Evolutionary conservation across 2,329 filamentous ascomycete species (phyloP).

Genomic region (Neurospora crassa): DNA sequence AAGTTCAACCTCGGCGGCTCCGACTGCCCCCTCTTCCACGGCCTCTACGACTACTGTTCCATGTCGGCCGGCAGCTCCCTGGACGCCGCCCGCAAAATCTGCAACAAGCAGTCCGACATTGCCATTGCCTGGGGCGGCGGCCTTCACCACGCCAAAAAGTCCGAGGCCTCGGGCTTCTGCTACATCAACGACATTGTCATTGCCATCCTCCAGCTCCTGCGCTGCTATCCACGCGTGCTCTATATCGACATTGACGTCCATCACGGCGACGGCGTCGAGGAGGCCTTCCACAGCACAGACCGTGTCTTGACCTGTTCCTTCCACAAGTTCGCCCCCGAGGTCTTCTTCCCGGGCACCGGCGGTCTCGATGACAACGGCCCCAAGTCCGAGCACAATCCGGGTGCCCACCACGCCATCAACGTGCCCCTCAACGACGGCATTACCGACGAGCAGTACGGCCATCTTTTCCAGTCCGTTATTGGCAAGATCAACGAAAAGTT

Average conservation of each 20-base stretch:
- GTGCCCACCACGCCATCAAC: conserved; percentile 83
- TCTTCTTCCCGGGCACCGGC: conserved; percentile 90
- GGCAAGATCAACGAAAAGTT: conserved; percentile 71
- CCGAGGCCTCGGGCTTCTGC: conserved; percentile 91
- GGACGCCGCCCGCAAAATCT: conserved; percentile 83
- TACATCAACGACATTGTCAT: conserved; percentile 99
- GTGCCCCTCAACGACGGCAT: conserved; percentile 87
- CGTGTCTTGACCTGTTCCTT: conserved; percentile 87
- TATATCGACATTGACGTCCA: conserved; percentile 92
- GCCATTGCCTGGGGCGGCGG: conserved; percentile 97
- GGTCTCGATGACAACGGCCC: conserved; percentile 78
- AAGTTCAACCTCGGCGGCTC: conserved; percentile 83
- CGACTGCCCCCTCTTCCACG: conserved; percentile 94
- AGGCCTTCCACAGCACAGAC: conserved; percentile 76
- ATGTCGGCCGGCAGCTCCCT: conserved; percentile 86
- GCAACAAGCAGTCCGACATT: conserved; percentile 80
- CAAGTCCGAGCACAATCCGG: conserved; percentile 71
- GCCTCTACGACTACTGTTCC: conserved; percentile 89
- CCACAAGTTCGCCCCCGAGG: conserved; percentile 82
- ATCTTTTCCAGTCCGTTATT: conserved; percentile 75
- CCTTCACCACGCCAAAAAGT: conserved; percentile 90
- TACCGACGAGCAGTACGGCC: conserved; percentile 79
- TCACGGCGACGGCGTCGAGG: conserved; percentile 77
- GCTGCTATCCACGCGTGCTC: conserved; percentile 72
- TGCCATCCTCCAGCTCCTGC: conserved; percentile 78